Base-by-base conservation (phyloP, 2,329 filamentous ascomycete species). In the Zymoseptoria passerinii region DNA sequence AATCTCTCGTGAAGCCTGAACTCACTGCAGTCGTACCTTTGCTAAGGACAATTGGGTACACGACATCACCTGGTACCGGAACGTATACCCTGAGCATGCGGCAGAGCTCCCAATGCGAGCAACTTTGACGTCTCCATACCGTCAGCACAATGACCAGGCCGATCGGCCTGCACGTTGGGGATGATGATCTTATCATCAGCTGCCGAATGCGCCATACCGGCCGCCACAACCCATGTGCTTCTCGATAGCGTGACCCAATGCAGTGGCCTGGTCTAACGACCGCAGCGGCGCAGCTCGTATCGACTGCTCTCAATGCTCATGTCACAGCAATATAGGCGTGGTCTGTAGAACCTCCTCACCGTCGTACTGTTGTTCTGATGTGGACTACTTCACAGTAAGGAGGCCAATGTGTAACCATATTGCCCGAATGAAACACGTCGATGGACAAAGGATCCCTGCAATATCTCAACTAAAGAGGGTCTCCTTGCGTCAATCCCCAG, bases 241-340 rank as follows among this genome's bases (percentile, higher is more conserved):
- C 63, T 63, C 63, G 61, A 56, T 52, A 53, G 56, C 60, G 54
- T 60, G 63, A 63, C 57, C 58, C 53, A 59, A 53, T 28, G 35
- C 35, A 44, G 35, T 44, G 35, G 35, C 13, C 35, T 44, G 35
- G n/a, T 16, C 3, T 44, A 16, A 44, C 35, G 13, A n/a, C 10
- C 4, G 35, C 35, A 44, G 35, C 35, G 35, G 35, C 35, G 35
- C 35, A 44, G 35, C 35, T 44, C 35, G 35, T 4, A 16, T 44
- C 35, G 35, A 44, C 35, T 13, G n/a, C n/a, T 44, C 35, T 44
- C 35, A n/a, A 44, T 44, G 35, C 35, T 44, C 35, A 44, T 44
- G 35, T 44, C 35, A 44, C 35, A 44, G 35, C 10, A 44, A 44
- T 44, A 44, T 52, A 48, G 58, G 60, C 62, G 62, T 54, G 50